phyloP scores from a whole-genome alignment of 345 rosid genomes.

The Firmiana major region DNA sequence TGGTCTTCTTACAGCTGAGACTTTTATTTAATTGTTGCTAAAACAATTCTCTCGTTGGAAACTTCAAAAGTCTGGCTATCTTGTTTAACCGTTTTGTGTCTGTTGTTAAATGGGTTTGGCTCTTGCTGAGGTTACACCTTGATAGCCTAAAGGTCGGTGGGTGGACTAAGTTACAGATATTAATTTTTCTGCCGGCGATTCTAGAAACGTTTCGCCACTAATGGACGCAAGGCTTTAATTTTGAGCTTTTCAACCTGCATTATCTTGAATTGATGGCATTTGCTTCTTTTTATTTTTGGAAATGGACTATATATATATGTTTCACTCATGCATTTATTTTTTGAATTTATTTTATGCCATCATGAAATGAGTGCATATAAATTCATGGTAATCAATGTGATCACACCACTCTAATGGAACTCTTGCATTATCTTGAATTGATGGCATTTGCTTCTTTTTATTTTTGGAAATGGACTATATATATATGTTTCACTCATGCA shows the following conservation, averaged over 20 bases:
- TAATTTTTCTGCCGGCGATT: conserved; percentile 15
- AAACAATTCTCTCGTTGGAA: neutral
- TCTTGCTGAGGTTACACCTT: conserved; percentile 7
- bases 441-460: conserved; percentile 4
- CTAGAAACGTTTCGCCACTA: neutral
- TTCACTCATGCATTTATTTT: conserved; percentile 4
- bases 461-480: neutral
- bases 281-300: conserved; percentile 5
- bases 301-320: neutral
- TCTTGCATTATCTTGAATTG: neutral
- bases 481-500: neutral
- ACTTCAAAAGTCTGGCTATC: neutral
- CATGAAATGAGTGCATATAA: neutral
- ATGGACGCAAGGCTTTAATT: neutral
- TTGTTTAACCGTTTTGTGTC: neutral
- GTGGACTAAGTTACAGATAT: neutral
- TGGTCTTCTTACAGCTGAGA: neutral
- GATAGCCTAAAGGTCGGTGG: conserved; percentile 11
- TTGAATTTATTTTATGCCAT: conserved; percentile 1
- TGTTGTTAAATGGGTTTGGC: conserved; percentile 7
- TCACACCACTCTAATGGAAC: neutral
- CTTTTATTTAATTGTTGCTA: neutral
- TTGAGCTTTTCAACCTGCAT: neutral
- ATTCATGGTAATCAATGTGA: neutral
- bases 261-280: neutral